Percentiles rank a stretch among this genome's conserved stretches.
Evolutionary conservation across 1,284 basidiomycete genomes (phyloP).

Genomic region (Volvariella surrecta): DNA sequence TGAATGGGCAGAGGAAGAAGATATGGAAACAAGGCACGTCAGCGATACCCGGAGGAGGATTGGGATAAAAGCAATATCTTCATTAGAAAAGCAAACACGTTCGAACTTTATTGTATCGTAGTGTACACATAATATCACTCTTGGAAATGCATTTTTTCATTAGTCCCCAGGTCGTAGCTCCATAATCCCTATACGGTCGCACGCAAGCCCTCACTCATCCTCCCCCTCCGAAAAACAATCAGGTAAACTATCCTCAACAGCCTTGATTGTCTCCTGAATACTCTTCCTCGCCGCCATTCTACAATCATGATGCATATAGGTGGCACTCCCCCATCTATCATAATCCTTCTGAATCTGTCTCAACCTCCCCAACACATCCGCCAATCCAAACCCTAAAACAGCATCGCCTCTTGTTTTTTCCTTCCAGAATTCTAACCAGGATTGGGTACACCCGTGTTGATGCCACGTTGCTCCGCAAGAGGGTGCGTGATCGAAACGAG

Average conservation of each 20-base stretch:
- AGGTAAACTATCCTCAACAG: slow-evolving; percentile 44
- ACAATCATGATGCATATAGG: slow-evolving; percentile 70
- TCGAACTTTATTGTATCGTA: too few species aligned
- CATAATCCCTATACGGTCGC: too few species aligned
- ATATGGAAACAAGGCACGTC: too few species aligned
- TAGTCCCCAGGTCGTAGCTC: too few species aligned
- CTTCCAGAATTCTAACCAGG: slow-evolving; percentile 63
- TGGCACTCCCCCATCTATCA: slow-evolving; percentile 56
- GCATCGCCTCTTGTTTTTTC: slow-evolving; percentile 53
- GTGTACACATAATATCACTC: too few species aligned
- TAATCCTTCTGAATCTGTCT: slow-evolving; percentile 52
- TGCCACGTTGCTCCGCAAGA: slow-evolving; percentile 61
- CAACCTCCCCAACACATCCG: slow-evolving; percentile 56
- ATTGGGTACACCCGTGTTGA: slow-evolving; percentile 55
- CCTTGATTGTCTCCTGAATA: slow-evolving; percentile 43
- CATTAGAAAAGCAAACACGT: too few species aligned
- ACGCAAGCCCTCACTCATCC: slow-evolving; percentile 7
- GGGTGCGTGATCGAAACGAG: slow-evolving; percentile 49
- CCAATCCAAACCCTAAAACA: slow-evolving; percentile 44
- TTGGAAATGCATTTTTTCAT: too few species aligned
- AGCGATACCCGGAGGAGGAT: too few species aligned
- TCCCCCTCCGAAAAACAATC: slow-evolving; percentile 43
- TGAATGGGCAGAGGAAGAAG: too few species aligned
- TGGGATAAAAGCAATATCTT: too few species aligned
- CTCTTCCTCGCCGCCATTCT: slow-evolving; percentile 43